A percentile compares a stretch with the other conserved stretches of the same genome.
phyloP scores from a whole-genome alignment of 192 early-diverging fungal genomes.

The Mortierella antarctica region DNA sequence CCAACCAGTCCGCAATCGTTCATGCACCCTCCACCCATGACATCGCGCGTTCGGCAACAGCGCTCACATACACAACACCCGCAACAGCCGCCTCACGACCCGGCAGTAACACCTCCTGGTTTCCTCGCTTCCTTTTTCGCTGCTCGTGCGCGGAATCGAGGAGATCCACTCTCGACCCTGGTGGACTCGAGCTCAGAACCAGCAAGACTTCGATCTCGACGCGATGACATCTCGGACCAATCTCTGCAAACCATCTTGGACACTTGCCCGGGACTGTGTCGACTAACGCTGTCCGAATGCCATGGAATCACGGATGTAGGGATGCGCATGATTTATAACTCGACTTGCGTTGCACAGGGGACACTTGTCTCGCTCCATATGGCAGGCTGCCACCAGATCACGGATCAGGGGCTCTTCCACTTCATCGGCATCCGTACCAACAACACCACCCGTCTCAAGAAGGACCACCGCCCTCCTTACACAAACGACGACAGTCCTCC shows the following conservation, averaged over 20 bases:
- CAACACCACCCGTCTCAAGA: not conserved
- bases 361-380: slow-evolving; percentile 39
- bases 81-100: not conserved
- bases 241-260: slow-evolving; percentile 46
- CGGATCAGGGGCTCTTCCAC: slow-evolving; percentile 45
- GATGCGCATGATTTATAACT: slow-evolving; percentile 6
- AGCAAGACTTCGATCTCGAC: slow-evolving; percentile 19
- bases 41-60: not conserved
- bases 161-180: not conserved
- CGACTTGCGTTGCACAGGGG: slow-evolving; percentile 11
- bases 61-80: not conserved
- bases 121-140: slow-evolving; percentile 15
- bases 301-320: slow-evolving; percentile 40
- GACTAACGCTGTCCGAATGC: slow-evolving; percentile 52
- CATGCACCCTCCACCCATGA: not conserved
- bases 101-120: not conserved
- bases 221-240: slow-evolving; percentile 49
- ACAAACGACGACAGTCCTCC: not conserved
- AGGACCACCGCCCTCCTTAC: not conserved
- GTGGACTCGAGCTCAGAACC: not conserved
- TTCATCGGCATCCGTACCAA: slow-evolving; percentile 4
- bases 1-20: slow-evolving; percentile 13
- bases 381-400: slow-evolving; percentile 36
- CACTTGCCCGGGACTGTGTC: slow-evolving; percentile 50
- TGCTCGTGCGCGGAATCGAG: not conserved